Base-by-base conservation (phyloP, 306 rosid species). In the Prunus fruticosa region DNA sequence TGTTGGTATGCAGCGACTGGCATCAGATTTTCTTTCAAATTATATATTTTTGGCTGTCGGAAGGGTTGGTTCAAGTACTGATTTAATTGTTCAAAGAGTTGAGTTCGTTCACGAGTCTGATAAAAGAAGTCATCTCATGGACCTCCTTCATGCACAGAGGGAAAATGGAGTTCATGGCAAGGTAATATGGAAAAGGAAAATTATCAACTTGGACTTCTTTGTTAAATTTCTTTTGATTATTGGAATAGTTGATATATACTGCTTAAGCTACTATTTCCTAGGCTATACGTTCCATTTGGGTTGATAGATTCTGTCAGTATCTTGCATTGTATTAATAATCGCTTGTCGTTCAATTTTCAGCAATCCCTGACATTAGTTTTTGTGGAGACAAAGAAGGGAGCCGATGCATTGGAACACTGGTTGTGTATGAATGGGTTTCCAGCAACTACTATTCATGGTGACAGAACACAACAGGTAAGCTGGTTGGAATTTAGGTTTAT, bases 301-400 rank as follows among this genome's bases (percentile, higher is more conserved):
- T 62, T 79, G 53, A 52, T 71, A 34, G 45, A 18, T 57, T 79
- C 18, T 46, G 1, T 41, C 77, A 54, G 6, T 76, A 68, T 60
- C 45, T 38, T 67, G 60, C 71, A 14, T 30, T 54, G 46, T 72
- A 20, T 67, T 81, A 69, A 78, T 67, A 60, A 71, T 53, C 50
- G 60, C 19, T 58, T 73, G 75, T 76, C 11, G 19, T 50, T 43
- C 64, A 50, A 73, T 73, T 82, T 81, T 85, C 93, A 94, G 97
- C 98, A 91, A 90, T 75, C 94, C 79, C 84, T 94, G 83, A 94
- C 97, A 52, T 88, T 94, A 79, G 97, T 94, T 67, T 94, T 94
- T 78, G 98, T 94, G 88, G 98, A 94, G 87, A 94, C 98, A 67
- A 94, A 94, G 89, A 94, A 94, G 86, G 97, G 98, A 82, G 98